Evolutionary conservation across 2,329 filamentous ascomycete genomes (phyloP), one percentile per base, ranked within the genome.

Genomic region (Tolypocladium pustulatum): DNA sequence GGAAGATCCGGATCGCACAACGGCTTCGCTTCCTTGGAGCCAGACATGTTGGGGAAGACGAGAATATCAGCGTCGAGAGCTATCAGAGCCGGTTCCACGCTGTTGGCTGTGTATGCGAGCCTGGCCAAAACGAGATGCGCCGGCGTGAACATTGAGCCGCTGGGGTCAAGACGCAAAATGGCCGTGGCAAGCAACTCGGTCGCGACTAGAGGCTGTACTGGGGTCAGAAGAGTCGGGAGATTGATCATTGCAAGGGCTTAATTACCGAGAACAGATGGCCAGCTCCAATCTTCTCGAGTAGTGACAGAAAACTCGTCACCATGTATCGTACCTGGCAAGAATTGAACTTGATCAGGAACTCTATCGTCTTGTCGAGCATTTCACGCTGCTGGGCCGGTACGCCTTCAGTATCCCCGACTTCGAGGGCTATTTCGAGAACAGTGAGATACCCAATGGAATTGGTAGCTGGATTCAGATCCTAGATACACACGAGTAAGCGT

Each of bases 11-110:
- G 61, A 58, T 82, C 80, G 67, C 78, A 82, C 10, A 80, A 72
- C 37, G 71, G 67, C 54, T 71, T 74, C 9, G 71, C 61, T 22
- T 73, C 72, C 57, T 65, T 66, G 37, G 69, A 63, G 56, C 71
- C 62, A 57, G 68, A 64, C 67, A 76, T 75, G 56, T 74, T 75
- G 0, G 88, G 86, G 60, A 85, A 86, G 64, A 85, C 87, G 60
- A 88, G 79, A 59, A 90, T 84, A 57, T 82, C 78, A 60, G 82
- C 84, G 64, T 88, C 80, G 34, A 91, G 74, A 12, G 90, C 76
- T 4, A 79, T 79, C 6, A 88, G 73, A 2, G 81, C 84, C 30
- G 79, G 77, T 17, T 77, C 75, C 59, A 83, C 81, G 43, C 69
- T 69, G 63, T 81, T 73, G 37, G 79, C 78, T 57, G 81, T 75